phyloP scores from a whole-genome alignment of 352 stramenopile species.

The Globisporangium echinulatum region DNA sequence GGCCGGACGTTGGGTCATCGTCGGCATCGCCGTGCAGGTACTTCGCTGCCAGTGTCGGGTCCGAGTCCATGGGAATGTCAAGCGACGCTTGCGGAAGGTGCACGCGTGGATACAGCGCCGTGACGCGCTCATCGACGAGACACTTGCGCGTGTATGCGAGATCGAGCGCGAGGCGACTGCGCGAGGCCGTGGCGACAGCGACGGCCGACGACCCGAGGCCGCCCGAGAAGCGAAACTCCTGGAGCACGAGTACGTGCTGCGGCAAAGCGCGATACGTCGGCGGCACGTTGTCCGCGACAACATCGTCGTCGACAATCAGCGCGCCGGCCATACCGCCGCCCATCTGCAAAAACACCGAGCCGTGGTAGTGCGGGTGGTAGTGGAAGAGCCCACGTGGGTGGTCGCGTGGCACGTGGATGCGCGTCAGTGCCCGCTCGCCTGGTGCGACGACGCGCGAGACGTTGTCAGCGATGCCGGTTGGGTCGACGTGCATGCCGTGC shows the following conservation, averaged over 20 bases:
- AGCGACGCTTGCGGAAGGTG: conserved; percentile 26
- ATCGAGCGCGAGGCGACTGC: conserved; percentile 38
- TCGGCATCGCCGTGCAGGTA: conserved; percentile 7
- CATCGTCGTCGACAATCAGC: conserved; percentile 42
- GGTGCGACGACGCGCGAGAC: conserved; percentile 52
- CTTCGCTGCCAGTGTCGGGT: background rate
- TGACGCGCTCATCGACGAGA: conserved; percentile 28
- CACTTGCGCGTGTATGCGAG: conserved; percentile 41
- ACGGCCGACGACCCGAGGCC: conserved; percentile 41
- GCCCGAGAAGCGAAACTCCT: conserved; percentile 62
- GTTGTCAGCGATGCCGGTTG: conserved; percentile 73
- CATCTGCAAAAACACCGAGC: conserved; percentile 68
- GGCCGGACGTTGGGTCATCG: background rate
- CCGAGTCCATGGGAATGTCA: conserved; percentile 16
- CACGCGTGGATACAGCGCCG: conserved; percentile 34
- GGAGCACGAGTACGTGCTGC: conserved; percentile 44
- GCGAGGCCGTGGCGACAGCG: conserved; percentile 38
- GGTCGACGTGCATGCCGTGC: conserved; percentile 79
- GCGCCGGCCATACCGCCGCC: conserved; percentile 65
- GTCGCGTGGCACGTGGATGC: conserved; percentile 46
- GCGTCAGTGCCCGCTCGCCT: conserved; percentile 39
- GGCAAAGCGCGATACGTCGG: conserved; percentile 35
- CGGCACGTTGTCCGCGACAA: conserved; percentile 30
- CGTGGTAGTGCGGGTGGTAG: conserved; percentile 84
- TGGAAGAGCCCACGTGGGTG: conserved; percentile 74